Percentiles rank a stretch among this genome's conserved stretches.
These are phyloP conservation scores for Chaetothyriales sp. DNA, from an alignment of 2,329 filamentous ascomycete species.

Conservation along the genomic window DNA sequence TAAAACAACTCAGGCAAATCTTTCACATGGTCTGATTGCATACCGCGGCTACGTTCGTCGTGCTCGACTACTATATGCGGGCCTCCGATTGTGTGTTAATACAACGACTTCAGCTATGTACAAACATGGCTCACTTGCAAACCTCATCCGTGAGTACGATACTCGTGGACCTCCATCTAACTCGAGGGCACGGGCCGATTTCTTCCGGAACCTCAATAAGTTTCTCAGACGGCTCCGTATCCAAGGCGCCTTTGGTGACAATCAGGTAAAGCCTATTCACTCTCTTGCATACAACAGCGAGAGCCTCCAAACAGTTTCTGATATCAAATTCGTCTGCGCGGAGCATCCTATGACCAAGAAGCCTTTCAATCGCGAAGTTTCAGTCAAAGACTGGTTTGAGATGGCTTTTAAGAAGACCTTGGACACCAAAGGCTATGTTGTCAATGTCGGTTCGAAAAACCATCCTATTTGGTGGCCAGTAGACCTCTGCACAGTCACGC, in stretches of 20 bases:
- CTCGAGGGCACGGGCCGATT: background rate
- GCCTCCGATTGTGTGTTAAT: background rate
- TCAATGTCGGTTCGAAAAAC: background rate
- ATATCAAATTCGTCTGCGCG: background rate
- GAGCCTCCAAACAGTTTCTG: background rate
- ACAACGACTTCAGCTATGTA: background rate
- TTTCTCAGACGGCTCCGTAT: background rate
- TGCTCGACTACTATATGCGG: background rate
- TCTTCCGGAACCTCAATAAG: background rate
- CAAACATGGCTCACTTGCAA: background rate
- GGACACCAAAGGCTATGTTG: background rate
- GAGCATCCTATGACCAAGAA: background rate
- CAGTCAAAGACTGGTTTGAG: background rate
- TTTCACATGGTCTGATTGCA: background rate
- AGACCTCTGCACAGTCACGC: background rate
- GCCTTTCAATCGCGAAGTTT: background rate
- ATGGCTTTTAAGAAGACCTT: background rate
- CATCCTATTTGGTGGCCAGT: background rate
- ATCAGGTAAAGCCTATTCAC: background rate
- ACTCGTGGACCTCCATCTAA: no score
- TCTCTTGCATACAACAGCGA: background rate
- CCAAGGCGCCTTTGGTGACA: background rate
- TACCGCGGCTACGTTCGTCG: background rate
- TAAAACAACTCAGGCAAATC: background rate
- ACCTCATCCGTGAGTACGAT: background rate